These are phyloP conservation scores for Atractiella rhizophila DNA, from an alignment of 768 basidiomycete species.

Conservation along the genomic window DNA sequence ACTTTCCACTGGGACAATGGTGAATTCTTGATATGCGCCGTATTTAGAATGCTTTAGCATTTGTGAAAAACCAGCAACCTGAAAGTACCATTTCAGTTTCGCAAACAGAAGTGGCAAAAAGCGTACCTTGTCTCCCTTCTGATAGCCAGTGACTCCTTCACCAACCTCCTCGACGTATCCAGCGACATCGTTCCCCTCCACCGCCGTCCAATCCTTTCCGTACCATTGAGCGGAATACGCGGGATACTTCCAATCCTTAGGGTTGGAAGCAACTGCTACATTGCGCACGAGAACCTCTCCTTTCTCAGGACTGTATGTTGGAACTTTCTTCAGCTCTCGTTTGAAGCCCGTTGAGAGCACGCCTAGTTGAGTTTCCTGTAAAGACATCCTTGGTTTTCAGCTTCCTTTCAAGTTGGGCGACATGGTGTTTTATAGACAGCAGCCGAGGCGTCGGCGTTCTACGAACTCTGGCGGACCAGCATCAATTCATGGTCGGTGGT, in stretches of 20 bases:
- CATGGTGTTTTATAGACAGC: too few relatives aligned
- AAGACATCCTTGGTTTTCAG: too few relatives aligned
- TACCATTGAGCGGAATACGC: neutral
- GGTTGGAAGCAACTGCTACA: constrained; percentile 5
- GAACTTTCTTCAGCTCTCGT: too few relatives aligned
- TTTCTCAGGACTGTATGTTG: neutral
- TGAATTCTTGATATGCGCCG: constrained; percentile 12
- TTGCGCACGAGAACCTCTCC: constrained; percentile 12
- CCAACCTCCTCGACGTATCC: constrained; percentile 12
- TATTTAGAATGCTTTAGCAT: constrained; percentile 11
- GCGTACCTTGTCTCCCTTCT: constrained; percentile 11
- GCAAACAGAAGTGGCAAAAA: neutral
- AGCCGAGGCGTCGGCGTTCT: too few relatives aligned
- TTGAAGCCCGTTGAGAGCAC: too few relatives aligned
- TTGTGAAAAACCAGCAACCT: constrained; percentile 13
- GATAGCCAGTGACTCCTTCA: constrained; percentile 10
- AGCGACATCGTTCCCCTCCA: constrained; percentile 14
- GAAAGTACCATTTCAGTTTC: neutral
- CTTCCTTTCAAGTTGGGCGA: too few relatives aligned
- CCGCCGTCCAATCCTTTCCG: neutral
- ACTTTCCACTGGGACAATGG: constrained; percentile 8
- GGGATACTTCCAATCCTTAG: constrained; percentile 8
- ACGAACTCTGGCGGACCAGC: too few relatives aligned
- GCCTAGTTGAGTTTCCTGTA: too few relatives aligned
- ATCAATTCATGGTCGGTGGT: too few relatives aligned